Percentiles rank a stretch among this genome's conserved stretches.
phyloP scores from a whole-genome alignment of 495 filamentous ascomycete species.

The Mytilinidion resinicola region DNA sequence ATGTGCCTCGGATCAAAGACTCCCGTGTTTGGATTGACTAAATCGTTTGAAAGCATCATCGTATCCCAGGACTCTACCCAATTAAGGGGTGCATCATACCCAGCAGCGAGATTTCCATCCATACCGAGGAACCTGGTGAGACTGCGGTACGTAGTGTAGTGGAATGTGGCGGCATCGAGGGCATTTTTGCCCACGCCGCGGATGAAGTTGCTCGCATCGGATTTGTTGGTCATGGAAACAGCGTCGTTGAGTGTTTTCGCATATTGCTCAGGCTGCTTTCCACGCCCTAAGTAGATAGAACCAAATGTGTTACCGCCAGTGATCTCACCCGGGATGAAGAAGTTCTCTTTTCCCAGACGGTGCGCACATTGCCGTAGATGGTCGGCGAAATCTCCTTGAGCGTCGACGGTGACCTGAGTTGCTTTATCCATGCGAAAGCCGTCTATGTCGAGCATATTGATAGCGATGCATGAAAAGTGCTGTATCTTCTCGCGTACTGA shows the following conservation, averaged over 20 bases:
- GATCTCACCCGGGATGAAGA: constrained; percentile 46
- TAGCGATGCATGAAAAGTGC: constrained; percentile 50
- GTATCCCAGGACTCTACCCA: constrained; percentile 59
- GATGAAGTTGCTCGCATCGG: constrained; percentile 50
- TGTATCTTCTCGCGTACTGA: constrained; percentile 53
- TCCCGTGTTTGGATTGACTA: constrained; percentile 58
- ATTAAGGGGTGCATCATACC: constrained; percentile 31
- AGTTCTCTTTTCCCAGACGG: constrained; percentile 42
- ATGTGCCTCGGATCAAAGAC: constrained; percentile 65
- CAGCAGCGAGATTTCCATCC: constrained; percentile 56
- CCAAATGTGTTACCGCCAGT: constrained; percentile 47
- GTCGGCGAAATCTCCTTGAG: constrained; percentile 41
- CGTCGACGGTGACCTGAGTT: constrained; percentile 43
- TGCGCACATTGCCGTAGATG: constrained; percentile 40
- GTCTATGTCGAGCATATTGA: constrained; percentile 45
- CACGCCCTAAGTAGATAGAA: constrained; percentile 61
- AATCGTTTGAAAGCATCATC: constrained; percentile 58
- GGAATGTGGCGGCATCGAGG: constrained; percentile 61
- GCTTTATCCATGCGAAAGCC: constrained; percentile 48
- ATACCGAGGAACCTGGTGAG: constrained; percentile 61
- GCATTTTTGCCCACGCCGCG: constrained; percentile 52
- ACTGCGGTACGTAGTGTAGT: constrained; percentile 63
- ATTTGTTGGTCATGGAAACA: constrained; percentile 36
- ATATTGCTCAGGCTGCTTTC: constrained; percentile 49
- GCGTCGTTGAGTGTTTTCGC: constrained; percentile 43